These are phyloP conservation scores for Rauvolfia tetraphylla DNA, from an alignment of 257 asterid species.

Conservation along the genomic window DNA sequence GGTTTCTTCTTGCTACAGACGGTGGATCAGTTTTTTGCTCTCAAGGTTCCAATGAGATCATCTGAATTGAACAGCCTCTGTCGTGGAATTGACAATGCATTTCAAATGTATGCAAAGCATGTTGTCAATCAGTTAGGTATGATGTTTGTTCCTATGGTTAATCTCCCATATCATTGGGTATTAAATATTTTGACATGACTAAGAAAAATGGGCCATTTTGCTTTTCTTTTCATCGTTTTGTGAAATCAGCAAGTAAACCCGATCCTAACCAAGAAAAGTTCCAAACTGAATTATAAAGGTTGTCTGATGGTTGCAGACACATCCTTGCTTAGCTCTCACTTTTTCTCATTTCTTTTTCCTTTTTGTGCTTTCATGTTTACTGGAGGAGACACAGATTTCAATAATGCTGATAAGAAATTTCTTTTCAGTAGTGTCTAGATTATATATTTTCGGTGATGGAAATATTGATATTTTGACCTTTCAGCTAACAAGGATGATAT, in stretches of 20 bases:
- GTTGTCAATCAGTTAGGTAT: slow-evolving; percentile 75
- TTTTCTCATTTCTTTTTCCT: neutral
- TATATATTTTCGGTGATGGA: neutral
- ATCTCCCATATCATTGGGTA: neutral
- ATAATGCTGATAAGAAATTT: neutral
- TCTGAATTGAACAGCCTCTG: slow-evolving; percentile 82
- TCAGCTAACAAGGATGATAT: slow-evolving; percentile 94
- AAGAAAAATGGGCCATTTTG: neutral
- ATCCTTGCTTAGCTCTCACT: neutral
- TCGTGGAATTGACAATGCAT: slow-evolving; percentile 92
- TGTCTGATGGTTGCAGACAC: neutral
- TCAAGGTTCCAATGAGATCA: slow-evolving; percentile 90
- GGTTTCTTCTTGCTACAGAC: slow-evolving; percentile 59
- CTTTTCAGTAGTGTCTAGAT: neutral
- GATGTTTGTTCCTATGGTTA: neutral
- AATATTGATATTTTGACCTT: slow-evolving; percentile 21
- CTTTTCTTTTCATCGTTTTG: neutral
- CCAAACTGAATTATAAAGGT: neutral
- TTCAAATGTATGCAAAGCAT: slow-evolving; percentile 80
- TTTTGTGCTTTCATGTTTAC: neutral
- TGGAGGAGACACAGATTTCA: too few species aligned
- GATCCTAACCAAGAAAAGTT: neutral
- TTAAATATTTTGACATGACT: neutral
- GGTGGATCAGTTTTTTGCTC: slow-evolving; percentile 91
- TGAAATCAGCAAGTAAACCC: neutral